Conservation (phyloP, 2,329 filamentous ascomycete species). For the Beauveria sp. region DNA sequence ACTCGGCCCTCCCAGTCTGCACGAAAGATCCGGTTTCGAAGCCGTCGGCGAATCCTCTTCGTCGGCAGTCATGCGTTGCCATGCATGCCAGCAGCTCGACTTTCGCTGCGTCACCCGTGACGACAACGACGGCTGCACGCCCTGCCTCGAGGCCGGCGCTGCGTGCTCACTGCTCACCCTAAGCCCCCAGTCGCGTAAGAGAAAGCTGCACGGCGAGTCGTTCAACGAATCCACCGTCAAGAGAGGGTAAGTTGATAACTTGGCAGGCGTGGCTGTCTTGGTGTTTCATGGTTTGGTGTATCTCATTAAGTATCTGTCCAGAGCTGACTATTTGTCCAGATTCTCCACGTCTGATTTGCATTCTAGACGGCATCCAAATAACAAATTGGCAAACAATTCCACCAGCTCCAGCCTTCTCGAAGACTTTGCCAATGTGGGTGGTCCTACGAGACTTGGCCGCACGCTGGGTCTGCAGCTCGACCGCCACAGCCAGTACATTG, state of each 20-base stretch:
- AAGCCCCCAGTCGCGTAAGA: slow-evolving; percentile 70
- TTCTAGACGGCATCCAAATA: background rate
- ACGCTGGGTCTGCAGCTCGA: slow-evolving; percentile 70
- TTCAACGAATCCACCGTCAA: slow-evolving; percentile 55
- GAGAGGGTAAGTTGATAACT: slow-evolving; percentile 54
- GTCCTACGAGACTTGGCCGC: slow-evolving; percentile 57
- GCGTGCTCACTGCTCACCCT: slow-evolving; percentile 8
- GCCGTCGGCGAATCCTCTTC: slow-evolving; percentile 14
- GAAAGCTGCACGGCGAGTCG: slow-evolving; percentile 62
- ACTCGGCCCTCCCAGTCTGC: slow-evolving; percentile 42
- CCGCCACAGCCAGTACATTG: slow-evolving; percentile 76
- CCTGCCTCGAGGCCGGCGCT: slow-evolving; percentile 4
- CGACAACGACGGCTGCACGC: slow-evolving; percentile 60
- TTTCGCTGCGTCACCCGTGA: slow-evolving; percentile 68
- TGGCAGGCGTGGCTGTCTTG: background rate
- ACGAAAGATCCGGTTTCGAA: slow-evolving; percentile 23
- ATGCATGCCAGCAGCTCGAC: slow-evolving; percentile 67
- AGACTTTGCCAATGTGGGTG: slow-evolving; percentile 64
- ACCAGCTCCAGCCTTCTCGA: slow-evolving; percentile 56
- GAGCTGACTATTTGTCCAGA: background rate
- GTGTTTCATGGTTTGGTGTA: background rate
- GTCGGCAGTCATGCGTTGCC: slow-evolving; percentile 51
- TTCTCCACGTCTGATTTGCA: slow-evolving; percentile 34
- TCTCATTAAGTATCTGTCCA: background rate
- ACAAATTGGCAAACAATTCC: slow-evolving; percentile 35